Conservation (phyloP, 2,329 filamentous ascomycete species). For the Colletotrichum lupini region DNA sequence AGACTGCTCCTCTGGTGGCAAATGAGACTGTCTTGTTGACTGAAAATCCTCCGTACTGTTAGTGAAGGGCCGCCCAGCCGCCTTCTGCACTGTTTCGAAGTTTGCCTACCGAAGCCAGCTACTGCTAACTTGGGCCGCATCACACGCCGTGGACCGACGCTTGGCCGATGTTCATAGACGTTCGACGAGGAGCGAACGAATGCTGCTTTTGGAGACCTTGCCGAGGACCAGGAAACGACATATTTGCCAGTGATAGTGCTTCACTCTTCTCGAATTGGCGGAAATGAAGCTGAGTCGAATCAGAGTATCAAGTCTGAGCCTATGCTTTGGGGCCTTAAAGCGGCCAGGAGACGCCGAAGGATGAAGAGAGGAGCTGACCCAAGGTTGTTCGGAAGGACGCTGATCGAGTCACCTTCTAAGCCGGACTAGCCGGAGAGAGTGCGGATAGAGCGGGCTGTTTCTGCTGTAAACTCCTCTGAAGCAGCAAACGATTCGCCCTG, state of each 20-base stretch:
- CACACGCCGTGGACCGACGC: neutral
- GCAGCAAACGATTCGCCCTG: neutral
- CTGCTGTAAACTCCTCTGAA: neutral
- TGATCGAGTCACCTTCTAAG: neutral
- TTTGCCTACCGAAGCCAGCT: neutral
- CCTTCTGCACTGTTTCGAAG: neutral
- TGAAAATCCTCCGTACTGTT: neutral
- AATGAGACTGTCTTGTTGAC: neutral
- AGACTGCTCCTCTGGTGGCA: neutral
- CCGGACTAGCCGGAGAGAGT: constrained; percentile 2
- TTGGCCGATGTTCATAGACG: neutral
- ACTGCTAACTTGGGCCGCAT: neutral
- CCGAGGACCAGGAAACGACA: neutral
- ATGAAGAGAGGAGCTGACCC: neutral
- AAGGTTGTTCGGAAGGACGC: neutral
- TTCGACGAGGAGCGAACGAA: neutral
- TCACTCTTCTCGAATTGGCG: neutral
- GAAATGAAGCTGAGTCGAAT: neutral
- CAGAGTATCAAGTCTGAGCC: constrained; percentile 7
- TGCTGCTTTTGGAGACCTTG: neutral
- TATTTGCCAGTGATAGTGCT: neutral
- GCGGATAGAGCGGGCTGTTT: neutral
- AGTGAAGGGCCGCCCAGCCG: neutral
- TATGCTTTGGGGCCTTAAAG: constrained; percentile 1
- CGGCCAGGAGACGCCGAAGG: neutral